Evolutionary conservation across 805 yeast species (phyloP).

Genomic region (Yamadazyma tumulicola): DNA sequence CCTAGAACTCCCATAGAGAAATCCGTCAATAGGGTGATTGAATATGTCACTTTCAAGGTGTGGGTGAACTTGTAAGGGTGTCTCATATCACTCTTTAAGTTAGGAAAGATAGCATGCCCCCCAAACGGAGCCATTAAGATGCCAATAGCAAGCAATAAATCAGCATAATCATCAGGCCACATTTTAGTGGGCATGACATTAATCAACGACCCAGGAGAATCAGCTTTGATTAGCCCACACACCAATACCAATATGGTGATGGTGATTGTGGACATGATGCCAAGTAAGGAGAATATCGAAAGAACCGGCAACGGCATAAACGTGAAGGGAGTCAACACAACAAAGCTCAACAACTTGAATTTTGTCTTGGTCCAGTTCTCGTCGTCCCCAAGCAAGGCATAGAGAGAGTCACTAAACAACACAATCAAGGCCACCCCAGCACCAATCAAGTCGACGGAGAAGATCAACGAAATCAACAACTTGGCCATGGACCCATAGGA

Average conservation of each 20-base stretch:
- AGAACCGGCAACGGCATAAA: conserved; percentile 72
- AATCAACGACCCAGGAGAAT: conserved; percentile 72
- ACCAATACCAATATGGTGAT: conserved; percentile 55
- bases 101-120: conserved; percentile 82
- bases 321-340: conserved; percentile 76
- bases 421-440: conserved; percentile 80
- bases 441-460: conserved; percentile 75
- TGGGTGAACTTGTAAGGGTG: conserved; percentile 56
- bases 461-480: conserved; percentile 65
- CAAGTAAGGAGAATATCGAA: conserved; percentile 40
- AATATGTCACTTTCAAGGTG: conserved; percentile 56
- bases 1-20: conserved; percentile 64
- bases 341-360: conserved; percentile 66
- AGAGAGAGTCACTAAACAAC: conserved; percentile 80
- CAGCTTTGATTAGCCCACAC: conserved; percentile 60
- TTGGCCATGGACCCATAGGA: conserved; percentile 79
- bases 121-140: conserved; percentile 78
- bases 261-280: conserved; percentile 33
- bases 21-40: conserved; percentile 59
- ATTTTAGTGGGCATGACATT: conserved; percentile 61
- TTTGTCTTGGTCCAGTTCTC: conserved; percentile 37
- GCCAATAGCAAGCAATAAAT: conserved; percentile 58
- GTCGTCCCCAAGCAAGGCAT: conserved; percentile 51
- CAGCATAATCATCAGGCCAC: conserved; percentile 54
- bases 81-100: conserved; percentile 70